Conservation (phyloP, 75 land plant species). For the Cunninghamia lanceolata region DNA sequence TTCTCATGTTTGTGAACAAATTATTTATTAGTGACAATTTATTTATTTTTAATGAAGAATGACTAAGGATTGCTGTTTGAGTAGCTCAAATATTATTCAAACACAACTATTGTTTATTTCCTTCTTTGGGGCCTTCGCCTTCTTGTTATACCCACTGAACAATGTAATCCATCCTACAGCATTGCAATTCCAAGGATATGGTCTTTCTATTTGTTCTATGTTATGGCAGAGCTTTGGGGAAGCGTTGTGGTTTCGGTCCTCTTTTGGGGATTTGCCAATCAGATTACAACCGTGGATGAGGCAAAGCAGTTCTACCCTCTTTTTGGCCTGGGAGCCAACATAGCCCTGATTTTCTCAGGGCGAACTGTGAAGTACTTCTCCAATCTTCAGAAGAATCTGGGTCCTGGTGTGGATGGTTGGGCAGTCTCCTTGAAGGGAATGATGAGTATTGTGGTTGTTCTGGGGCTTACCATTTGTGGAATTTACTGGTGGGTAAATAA, state of each 20-base stretch:
- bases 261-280: constrained; percentile 98
- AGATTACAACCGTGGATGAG: constrained; percentile 30
- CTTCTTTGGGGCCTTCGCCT: too few relatives aligned
- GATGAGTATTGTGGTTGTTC: constrained; percentile 84
- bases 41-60: too few relatives aligned
- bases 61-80: too few relatives aligned
- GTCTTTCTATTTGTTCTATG: constrained; percentile 94
- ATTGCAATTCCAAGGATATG: too few relatives aligned
- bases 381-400: constrained; percentile 60
- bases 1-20: too few relatives aligned
- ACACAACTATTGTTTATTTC: too few relatives aligned
- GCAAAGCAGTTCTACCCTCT: constrained; percentile 92
- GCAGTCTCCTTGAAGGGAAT: constrained; percentile 83
- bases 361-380: constrained; percentile 98
- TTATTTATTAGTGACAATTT: too few relatives aligned
- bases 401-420: constrained; percentile 97
- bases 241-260: constrained; percentile 98
- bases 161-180: too few relatives aligned
- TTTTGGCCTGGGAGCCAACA: constrained; percentile 95
- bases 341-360: constrained; percentile 94
- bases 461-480: constrained; percentile 67
- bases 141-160: too few relatives aligned
- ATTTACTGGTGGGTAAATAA: constrained; percentile 84
- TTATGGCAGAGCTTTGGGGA: constrained; percentile 49
- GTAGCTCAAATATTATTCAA: too few relatives aligned